Conservation (phyloP, 495 filamentous ascomycete genomes). For the Trichoderma orchidacearum region DNA sequence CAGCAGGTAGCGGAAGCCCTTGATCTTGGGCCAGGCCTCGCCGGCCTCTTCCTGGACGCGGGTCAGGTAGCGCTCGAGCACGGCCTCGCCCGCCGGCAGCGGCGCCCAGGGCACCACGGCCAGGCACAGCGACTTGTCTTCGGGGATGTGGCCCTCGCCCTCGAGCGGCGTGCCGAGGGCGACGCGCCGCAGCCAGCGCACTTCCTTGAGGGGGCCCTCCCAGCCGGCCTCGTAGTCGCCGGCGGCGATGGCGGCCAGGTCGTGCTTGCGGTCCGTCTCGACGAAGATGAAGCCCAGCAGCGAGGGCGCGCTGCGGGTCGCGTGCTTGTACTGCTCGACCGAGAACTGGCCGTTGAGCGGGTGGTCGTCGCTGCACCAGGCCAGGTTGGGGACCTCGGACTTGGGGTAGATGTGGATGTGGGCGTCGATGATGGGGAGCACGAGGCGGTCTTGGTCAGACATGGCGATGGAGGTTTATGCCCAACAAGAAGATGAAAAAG, state of each 20-base stretch:
- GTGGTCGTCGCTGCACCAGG: constrained; percentile 46
- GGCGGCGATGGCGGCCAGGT: constrained; percentile 30
- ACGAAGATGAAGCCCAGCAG: constrained; percentile 64
- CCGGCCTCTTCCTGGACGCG: constrained; percentile 36
- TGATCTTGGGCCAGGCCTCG: constrained; percentile 29
- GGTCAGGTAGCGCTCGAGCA: constrained; percentile 35
- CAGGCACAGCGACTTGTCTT: constrained; percentile 39
- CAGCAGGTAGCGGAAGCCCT: constrained; percentile 67
- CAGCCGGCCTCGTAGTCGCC: constrained; percentile 29
- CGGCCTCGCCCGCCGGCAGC: constrained; percentile 41
- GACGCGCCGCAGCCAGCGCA: constrained; percentile 52
- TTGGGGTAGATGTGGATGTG: constrained; percentile 77
- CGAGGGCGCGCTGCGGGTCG: constrained; percentile 12
- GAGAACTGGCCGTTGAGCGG: constrained; percentile 53
- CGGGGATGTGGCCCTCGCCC: constrained; percentile 44
- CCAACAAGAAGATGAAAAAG: no score
- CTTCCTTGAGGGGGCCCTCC: constrained; percentile 50
- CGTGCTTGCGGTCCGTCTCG: constrained; percentile 64
- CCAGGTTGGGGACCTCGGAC: constrained; percentile 45
- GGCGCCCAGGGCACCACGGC: constrained; percentile 78
- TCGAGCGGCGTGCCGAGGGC: constrained; percentile 38
- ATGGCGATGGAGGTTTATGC: not conserved
- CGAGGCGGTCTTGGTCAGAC: not conserved
- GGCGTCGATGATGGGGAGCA: constrained; percentile 53
- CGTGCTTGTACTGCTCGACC: constrained; percentile 36